phyloP scores from a whole-genome alignment of 2,329 filamentous ascomycete genomes.

The Ramichloridium luteum region DNA sequence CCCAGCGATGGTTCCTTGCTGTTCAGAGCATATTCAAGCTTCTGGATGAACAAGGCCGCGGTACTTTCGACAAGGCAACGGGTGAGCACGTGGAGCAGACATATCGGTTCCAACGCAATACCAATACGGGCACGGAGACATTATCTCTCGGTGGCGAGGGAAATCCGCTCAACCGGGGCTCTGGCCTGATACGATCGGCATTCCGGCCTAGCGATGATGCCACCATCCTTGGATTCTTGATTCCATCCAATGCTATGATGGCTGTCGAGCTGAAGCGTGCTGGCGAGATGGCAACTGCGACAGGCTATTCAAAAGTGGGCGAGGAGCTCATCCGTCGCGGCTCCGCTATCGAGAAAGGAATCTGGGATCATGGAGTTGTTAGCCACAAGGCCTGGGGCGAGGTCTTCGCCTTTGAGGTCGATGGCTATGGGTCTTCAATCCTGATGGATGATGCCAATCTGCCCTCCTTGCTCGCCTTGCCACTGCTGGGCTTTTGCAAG shows the following conservation, averaged over 20 bases:
- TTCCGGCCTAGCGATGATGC: slow-evolving; percentile 94
- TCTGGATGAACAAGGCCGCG: slow-evolving; percentile 62
- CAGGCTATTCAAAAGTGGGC: slow-evolving; percentile 42
- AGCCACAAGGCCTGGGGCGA: slow-evolving; percentile 60
- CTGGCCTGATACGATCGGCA: slow-evolving; percentile 76
- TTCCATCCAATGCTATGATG: slow-evolving; percentile 94
- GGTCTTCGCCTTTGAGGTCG: slow-evolving; percentile 79
- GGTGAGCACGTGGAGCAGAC: slow-evolving; percentile 56
- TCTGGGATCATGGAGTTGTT: slow-evolving; percentile 76
- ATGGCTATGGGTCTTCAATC: slow-evolving; percentile 71
- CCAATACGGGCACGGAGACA: slow-evolving; percentile 78
- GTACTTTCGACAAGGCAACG: slow-evolving; percentile 63
- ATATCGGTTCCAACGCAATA: slow-evolving; percentile 79
- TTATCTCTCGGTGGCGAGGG: slow-evolving; percentile 69
- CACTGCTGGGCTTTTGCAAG: slow-evolving; percentile 63
- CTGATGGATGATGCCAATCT: slow-evolving; percentile 87
- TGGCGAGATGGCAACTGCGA: slow-evolving; percentile 53
- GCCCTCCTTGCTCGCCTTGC: slow-evolving; percentile 66
- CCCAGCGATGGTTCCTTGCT: slow-evolving; percentile 63
- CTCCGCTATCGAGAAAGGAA: slow-evolving; percentile 56
- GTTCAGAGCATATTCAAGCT: slow-evolving; percentile 62
- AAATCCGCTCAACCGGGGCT: slow-evolving; percentile 79
- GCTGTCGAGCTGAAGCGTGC: slow-evolving; percentile 72
- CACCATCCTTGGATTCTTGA: slow-evolving; percentile 86
- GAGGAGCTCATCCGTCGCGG: slow-evolving; percentile 44